Evolutionary conservation across 2,329 filamentous ascomycete genomes (phyloP), one percentile per base, ranked within the genome.

Genomic region (Xylaria sp.): DNA sequence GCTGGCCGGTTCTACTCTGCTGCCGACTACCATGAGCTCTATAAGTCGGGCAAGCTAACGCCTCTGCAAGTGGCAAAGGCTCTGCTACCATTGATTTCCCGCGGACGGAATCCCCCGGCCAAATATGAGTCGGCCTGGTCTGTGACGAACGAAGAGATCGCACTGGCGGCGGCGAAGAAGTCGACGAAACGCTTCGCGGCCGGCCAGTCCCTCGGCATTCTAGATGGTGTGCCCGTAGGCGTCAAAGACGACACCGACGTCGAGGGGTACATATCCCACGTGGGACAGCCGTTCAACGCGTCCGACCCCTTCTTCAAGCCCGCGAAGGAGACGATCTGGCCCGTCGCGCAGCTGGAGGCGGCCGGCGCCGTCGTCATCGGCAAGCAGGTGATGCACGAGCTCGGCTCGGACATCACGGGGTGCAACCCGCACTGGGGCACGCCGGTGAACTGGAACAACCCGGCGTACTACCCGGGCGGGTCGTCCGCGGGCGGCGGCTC

Each of bases 191-290:
- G 92, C 42, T 96, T 89, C 71, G 83, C 84, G 53, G 75, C 79
- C 16, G 88, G 89, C 0, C 79, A 80, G 57, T 80, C 86, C 0
- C 71, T 91, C 16, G 80, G 90, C 11, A 74, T 90, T 4, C 75
- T 96, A 7, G 92, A 96, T 65, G 92, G 92, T 11, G 84, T 96
- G 1, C 92, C 91, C 0, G 82, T 95, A 44, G 89, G 87, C 0
- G 83, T 94, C 63, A 96, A 96, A 73, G 91, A 95, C 66, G 91
- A 96, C 66, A 80, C 87, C 16, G 80, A 88, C 59, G 76, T 92
- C 26, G 78, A 84, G 59, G 90, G 89, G 13, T 92, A 91, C 68
- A 80, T 83, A 46, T 83, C 80, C 58, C 87, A 84, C 48, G 73
- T 82, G 44, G 91, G 89, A 19, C 86, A 87, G 64, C 80, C 75